Percentiles rank a stretch among this genome's conserved stretches.
phyloP scores from a whole-genome alignment of 768 basidiomycete species.

The Lepiota venenata region DNA sequence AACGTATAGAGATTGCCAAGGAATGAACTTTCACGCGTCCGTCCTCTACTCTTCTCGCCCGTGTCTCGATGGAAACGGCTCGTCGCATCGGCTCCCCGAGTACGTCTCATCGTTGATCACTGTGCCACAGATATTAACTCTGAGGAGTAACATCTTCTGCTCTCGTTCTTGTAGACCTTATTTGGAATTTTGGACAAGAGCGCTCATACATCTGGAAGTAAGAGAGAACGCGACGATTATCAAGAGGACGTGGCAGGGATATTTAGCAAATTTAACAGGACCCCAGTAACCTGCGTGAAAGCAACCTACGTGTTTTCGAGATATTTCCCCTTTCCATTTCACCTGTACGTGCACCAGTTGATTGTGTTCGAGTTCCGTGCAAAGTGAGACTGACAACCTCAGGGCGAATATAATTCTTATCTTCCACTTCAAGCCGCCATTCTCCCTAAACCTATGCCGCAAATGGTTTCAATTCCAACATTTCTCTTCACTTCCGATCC shows the following conservation, averaged over 20 bases:
- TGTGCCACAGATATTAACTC: not conserved
- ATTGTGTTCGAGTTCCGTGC: too few species aligned
- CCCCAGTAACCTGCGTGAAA: not conserved
- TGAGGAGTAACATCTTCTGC: not conserved
- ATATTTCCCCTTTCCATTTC: not conserved
- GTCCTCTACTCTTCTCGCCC: too few species aligned
- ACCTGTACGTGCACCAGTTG: not conserved
- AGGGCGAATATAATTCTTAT: not conserved
- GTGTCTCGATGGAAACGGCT: too few species aligned
- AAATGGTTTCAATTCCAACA: conserved; percentile 2
- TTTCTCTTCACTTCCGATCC: not conserved
- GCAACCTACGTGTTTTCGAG: not conserved
- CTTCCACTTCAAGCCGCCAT: not conserved
- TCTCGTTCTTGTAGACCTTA: not conserved
- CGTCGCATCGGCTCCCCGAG: too few species aligned
- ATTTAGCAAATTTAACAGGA: not conserved
- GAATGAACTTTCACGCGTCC: too few species aligned
- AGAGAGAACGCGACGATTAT: not conserved
- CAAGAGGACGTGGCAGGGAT: too few species aligned
- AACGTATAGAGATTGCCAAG: too few species aligned
- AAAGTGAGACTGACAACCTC: not conserved
- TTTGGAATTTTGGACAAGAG: not conserved
- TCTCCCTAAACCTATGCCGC: not conserved
- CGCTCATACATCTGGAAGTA: not conserved
- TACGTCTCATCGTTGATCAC: not conserved